These are phyloP conservation scores for Marchantia polymorpha DNA, from an alignment of 225 moss, liverwort and hornwort species.

Conservation along the genomic window DNA sequence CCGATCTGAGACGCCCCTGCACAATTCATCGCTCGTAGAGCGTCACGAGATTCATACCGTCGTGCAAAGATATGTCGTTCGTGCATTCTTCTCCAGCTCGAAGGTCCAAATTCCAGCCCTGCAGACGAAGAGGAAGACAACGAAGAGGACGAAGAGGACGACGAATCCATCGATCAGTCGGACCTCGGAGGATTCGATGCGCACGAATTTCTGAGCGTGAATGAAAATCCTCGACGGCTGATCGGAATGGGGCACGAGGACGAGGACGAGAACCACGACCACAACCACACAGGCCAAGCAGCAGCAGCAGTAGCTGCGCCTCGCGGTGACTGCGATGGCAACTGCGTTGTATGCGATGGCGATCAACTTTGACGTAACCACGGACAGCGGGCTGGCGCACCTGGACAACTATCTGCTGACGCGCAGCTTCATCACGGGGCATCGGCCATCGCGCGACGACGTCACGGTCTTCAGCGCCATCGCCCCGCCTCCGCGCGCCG, in stretches of 20 bases:
- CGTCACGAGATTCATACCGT: constrained; percentile 3
- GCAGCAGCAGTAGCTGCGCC: too few relatives aligned
- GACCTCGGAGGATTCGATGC: too few relatives aligned
- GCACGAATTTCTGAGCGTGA: too few relatives aligned
- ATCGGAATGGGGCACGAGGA: too few relatives aligned
- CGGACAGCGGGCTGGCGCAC: constrained; percentile 56
- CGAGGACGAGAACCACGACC: too few relatives aligned
- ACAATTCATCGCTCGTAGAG: not conserved
- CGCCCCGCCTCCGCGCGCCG: constrained; percentile 42
- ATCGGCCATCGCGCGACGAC: constrained; percentile 74
- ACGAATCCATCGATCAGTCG: too few relatives aligned
- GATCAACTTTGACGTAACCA: constrained; percentile 52
- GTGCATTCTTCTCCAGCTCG: not conserved
- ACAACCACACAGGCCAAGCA: too few relatives aligned
- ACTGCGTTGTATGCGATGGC: constrained; percentile 45
- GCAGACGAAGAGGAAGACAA: too few relatives aligned
- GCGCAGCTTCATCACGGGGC: constrained; percentile 68
- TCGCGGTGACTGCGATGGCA: constrained; percentile 11
- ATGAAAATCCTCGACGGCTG: too few relatives aligned
- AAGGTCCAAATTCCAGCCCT: too few relatives aligned
- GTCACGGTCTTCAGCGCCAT: constrained; percentile 58
- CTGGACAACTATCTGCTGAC: constrained; percentile 56
- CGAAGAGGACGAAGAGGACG: too few relatives aligned
- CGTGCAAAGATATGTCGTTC: not conserved
- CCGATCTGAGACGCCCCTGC: not conserved